Base-by-base conservation (phyloP, 371 early-diverging fungal species). In the Aphelidium insulamus region DNA sequence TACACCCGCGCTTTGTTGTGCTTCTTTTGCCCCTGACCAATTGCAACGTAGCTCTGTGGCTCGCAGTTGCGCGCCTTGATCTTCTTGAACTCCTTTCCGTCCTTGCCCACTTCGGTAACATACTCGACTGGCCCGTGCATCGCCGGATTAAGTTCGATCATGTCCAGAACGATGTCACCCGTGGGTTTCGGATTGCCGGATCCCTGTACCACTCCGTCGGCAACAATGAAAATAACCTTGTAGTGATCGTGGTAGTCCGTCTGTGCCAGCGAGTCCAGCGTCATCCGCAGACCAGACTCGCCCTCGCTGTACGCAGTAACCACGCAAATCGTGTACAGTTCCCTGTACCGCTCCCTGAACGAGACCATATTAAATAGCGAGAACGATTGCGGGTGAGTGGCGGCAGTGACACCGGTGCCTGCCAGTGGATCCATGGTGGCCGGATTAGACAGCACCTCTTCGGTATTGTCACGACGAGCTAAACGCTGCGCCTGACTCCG, bases 1-100 rank as follows among this genome's bases (percentile, higher is more conserved):
- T 83, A 77, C 16, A 90, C 77, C 46, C 77, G 78, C 39, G 91
- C 99, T 73, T 78, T 81, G 54, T 98, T 98, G 51, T 82, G 75
- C 30, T 82, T 78, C 52, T 78, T 79, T 20, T 63, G 41, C 3
- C 97, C 99, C 39, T 81, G 73, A 2, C 90, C 88, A 37, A 97
- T 74, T 5, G 97, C 83, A 11, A 94, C 64, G 52, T 97, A 98
- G n/a, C 67, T 59, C 32, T 72, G 52, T 3, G 76, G 52, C 38
- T 56, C 51, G 12, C n/a, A 26, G 8, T n/a, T 9, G n/a, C 8
- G 26, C n/a, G 26, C 9, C 76, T 19, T 65, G 55, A 14, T 74
- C 67, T 1, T 57, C 59, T 6, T 66, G 66, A 0, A 70, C 51
- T n/a, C n/a, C n/a, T n/a, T n/a, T n/a, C n/a, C n/a, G n/a, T n/a